Evolutionary conservation across 2,329 filamentous ascomycete species (phyloP), one percentile per base, ranked within the genome.

Genomic region (Hypoxylon sp.): DNA sequence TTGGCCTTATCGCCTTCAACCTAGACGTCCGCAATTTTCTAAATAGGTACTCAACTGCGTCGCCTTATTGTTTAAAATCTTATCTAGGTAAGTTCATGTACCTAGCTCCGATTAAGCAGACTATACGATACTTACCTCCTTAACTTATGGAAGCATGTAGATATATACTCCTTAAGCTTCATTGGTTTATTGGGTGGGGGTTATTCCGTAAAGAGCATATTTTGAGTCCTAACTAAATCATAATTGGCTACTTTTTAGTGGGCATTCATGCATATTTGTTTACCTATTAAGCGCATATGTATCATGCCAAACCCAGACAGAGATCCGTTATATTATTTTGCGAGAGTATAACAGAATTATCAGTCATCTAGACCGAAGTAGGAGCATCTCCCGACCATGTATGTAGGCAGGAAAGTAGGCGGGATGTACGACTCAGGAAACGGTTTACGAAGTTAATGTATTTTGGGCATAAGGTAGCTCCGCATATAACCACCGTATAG

Each of bases 121-220:
- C 19, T 6, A 6, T 41, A 17, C 7, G 19, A 17, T 41, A 17
- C n/a, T 2, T 41, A 41, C 38, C 38, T 17, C 38, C 38, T 43
- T 43, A 43, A 43, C 38, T 21, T 17, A 10, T 11, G 7, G 11
- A 10, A 3, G 7, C 38, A 7, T 43, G 21, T 21, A 43, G 36
- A 9, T 17, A 41, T 17, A 9, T 6, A 6, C 6, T 19, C n/a
- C 34, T n/a, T 36, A 6, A 41, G 38, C 7, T 2, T 43, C 9
- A 43, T 43, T 43, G 38, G 38, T n/a, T 19, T 2, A 5, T 10
- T 11, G 4, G 3, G 17, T 43, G 38, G 21, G 38, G 38, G 38
- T 17, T 43, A 43, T 43, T 21, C 38, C 38, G 17, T 17, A 43
- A 43, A 43, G 38, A 43, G 38, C 38, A 43, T 43, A 21, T 43